Conservation (phyloP, 2,329 filamentous ascomycete genomes). For the Ascocoryne sarcoides region DNA sequence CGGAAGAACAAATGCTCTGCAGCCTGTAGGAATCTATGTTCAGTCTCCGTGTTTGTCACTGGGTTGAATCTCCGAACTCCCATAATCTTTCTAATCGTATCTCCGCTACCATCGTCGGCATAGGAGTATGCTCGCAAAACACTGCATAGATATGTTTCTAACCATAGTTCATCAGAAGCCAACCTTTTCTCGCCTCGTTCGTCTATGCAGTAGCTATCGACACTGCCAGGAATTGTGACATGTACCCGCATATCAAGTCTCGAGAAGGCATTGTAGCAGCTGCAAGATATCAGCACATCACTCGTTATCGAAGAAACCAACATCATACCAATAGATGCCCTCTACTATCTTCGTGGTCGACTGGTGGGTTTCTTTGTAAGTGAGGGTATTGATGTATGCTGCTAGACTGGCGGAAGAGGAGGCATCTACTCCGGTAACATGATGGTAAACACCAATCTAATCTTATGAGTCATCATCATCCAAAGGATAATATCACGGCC, state of each 20-base stretch:
- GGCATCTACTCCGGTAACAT: slow-evolving; percentile 94
- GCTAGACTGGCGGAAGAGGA: slow-evolving; percentile 95
- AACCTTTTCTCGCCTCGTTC: slow-evolving; percentile 92
- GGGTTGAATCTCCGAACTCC: slow-evolving; percentile 97
- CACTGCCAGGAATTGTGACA: slow-evolving; percentile 90
- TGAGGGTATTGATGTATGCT: slow-evolving; percentile 96
- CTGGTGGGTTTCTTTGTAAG: slow-evolving; percentile 78
- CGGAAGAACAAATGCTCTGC: slow-evolving; percentile 93
- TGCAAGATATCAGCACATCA: slow-evolving; percentile 30
- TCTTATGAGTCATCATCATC: slow-evolving; percentile 8
- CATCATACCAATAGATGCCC: slow-evolving; percentile 88
- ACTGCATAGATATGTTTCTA: slow-evolving; percentile 95
- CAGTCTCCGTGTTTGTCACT: slow-evolving; percentile 94
- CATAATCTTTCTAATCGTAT: slow-evolving; percentile 92
- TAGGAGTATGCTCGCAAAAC: slow-evolving; percentile 93
- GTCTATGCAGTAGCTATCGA: slow-evolving; percentile 96
- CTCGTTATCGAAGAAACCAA: background rate
- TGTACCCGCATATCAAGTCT: slow-evolving; percentile 97
- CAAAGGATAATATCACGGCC: too few species aligned
- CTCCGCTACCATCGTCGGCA: slow-evolving; percentile 88
- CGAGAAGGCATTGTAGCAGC: slow-evolving; percentile 98
- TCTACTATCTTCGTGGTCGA: slow-evolving; percentile 76
- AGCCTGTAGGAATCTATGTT: slow-evolving; percentile 90
- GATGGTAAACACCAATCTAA: slow-evolving; percentile 88
- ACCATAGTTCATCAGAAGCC: slow-evolving; percentile 88